Evolutionary conservation across 495 filamentous ascomycete genomes (phyloP).

Genomic region (Hyaloscypha hepaticicola): DNA sequence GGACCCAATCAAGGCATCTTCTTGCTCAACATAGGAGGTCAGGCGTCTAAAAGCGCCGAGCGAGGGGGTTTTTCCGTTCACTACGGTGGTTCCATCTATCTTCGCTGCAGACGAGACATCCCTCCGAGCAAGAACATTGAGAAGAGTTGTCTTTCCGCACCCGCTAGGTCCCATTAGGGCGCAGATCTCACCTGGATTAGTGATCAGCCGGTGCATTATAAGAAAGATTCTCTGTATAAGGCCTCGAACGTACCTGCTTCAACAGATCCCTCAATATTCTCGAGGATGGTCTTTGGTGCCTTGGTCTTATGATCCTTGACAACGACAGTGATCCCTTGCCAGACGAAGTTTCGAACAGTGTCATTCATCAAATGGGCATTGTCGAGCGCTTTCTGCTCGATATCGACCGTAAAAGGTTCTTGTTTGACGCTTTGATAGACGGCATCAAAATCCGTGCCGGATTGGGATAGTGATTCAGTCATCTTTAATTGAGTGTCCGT

Average conservation of each 20-base stretch:
- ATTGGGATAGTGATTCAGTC: neutral
- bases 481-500: neutral
- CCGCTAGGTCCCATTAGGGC: slow-evolving; percentile 68
- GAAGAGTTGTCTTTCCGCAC: slow-evolving; percentile 65
- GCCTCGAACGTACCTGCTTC: slow-evolving; percentile 41
- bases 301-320: slow-evolving; percentile 69
- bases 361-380: slow-evolving; percentile 40
- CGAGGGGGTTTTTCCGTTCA: slow-evolving; percentile 55
- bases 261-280: slow-evolving; percentile 50
- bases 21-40: slow-evolving; percentile 78
- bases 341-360: slow-evolving; percentile 50
- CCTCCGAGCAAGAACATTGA: slow-evolving; percentile 60
- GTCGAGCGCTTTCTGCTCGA: slow-evolving; percentile 31
- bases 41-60: slow-evolving; percentile 46
- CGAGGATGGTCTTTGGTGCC: slow-evolving; percentile 52
- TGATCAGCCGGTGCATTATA: neutral
- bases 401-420: slow-evolving; percentile 23
- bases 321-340: slow-evolving; percentile 60
- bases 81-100: slow-evolving; percentile 38
- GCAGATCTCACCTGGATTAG: slow-evolving; percentile 43
- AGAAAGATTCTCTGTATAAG: neutral
- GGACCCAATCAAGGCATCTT: slow-evolving; percentile 76
- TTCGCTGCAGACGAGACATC: slow-evolving; percentile 18
- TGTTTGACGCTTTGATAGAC: neutral
- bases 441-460: neutral